phyloP scores from a whole-genome alignment of 1,284 basidiomycete species.

The Somion occarium region DNA sequence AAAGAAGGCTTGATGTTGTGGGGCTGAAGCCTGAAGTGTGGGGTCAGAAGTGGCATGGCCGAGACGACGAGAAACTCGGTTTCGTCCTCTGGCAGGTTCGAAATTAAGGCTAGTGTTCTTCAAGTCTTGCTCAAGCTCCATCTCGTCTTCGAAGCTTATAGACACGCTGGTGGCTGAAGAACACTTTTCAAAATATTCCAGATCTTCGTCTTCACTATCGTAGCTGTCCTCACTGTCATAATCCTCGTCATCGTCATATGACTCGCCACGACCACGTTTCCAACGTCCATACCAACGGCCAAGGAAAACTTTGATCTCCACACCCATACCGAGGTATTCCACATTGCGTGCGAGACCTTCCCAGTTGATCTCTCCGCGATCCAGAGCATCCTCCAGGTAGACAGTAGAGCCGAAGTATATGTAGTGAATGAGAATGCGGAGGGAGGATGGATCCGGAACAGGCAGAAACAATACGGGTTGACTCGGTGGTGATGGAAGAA shows the following conservation, averaged over 20 bases:
- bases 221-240: slow-evolving; percentile 20
- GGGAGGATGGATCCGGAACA: slow-evolving; percentile 70
- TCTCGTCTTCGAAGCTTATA: slow-evolving; percentile 29
- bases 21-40: slow-evolving; percentile 13
- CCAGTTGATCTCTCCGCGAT: slow-evolving; percentile 61
- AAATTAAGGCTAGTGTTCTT: slow-evolving; percentile 15
- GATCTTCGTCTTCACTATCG: slow-evolving; percentile 21
- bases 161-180: slow-evolving; percentile 22
- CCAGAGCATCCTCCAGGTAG: slow-evolving; percentile 56
- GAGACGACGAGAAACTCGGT: slow-evolving; percentile 23
- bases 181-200: slow-evolving; percentile 16
- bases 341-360: slow-evolving; percentile 77
- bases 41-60: slow-evolving; percentile 32
- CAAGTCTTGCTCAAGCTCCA: slow-evolving; percentile 29
- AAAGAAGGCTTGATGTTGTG: not conserved
- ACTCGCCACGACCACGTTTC: slow-evolving; percentile 34
- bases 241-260: slow-evolving; percentile 10
- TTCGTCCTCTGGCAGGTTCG: slow-evolving; percentile 25
- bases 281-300: slow-evolving; percentile 60
- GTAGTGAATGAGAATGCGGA: slow-evolving; percentile 70
- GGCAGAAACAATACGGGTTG: slow-evolving; percentile 70
- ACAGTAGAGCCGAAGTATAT: slow-evolving; percentile 69
- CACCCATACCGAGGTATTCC: slow-evolving; percentile 68
- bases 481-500: slow-evolving; percentile 51
- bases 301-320: slow-evolving; percentile 66